Base-by-base conservation (phyloP, 2,329 filamentous ascomycete species). In the Colletotrichum brevisporum region DNA sequence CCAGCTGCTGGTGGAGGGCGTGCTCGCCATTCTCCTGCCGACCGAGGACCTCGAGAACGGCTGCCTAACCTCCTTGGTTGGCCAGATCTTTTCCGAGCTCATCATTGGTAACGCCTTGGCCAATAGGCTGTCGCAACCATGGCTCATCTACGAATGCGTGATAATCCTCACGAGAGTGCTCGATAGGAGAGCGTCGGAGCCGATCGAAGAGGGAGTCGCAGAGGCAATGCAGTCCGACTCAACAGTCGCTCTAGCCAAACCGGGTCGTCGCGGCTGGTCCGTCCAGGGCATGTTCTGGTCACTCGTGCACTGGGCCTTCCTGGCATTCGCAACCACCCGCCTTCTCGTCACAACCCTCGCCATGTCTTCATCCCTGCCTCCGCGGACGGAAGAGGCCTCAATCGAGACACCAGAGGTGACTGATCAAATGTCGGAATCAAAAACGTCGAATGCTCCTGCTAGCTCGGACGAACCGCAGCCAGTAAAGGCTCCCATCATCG, bases 31-130 rank as follows among this genome's bases (percentile, higher is more conserved):
- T 60, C 87, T 99, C 16, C 86, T 99, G 21, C 96, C 96, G 10
- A 96, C 94, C 16, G 95, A 98, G 76, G 95, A 98, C 78, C 84
- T 98, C 47, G 90, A 95, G 76, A 98, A 97, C 78, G 89, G 89
- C 62, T 97, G 94, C 78, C 85, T 98, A 75, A 92, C 93, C 65
- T 88, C 93, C 43, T 85, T 99, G 71, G 92, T 98, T 71, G 90
- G 91, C 63, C 94, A 98, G 80, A 92, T 98, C 72, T 86, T 98
- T 71, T 93, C 94, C 6, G 94, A 98, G 80, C 90, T 97, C 78
- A 93, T 98, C 71, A 85, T 99, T 72, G 94, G 94, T 71, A 94
- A 94, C 74, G 88, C 92, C 67, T 85, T 98, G 74, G 90, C 91
- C 75, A 92, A 91, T 75, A 97, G 92, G 78, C 86, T 92, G 48